Evolutionary conservation across 192 early-diverging fungal genomes (phyloP), one percentile per base, ranked within the genome.

Genomic region (Backusella australiensis): DNA sequence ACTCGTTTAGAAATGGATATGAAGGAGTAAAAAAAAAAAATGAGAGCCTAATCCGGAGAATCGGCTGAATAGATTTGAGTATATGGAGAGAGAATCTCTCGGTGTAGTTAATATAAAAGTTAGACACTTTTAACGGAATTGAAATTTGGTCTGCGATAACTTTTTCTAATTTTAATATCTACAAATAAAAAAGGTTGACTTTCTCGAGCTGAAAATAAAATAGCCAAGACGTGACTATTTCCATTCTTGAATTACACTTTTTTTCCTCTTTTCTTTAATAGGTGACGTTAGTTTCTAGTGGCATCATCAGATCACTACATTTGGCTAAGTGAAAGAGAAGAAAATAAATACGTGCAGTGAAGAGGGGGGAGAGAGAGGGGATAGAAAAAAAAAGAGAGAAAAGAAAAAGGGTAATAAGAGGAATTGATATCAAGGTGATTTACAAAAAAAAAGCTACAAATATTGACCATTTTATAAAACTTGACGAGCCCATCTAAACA

Each of bases 61-160:
- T 23, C 53, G 53, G 53, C 53, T 56, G 7, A 63, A 63, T 63
- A 63, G 21, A 29, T 63, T 63, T 19, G 9, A 39, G 23, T 26
- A 63, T 63, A 3, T 63, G 9, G 56, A 17, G 14, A 17, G 46
- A n/a, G 46, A n/a, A 4, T 12, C 2, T 63, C 23, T 63, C 56
- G 56, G 56, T 29, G 56, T 63, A 63, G 14, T 63, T 63, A 26
- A 63, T 63, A 63, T 63, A 63, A 63, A 63, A 63, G 56, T 63
- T 63, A 63, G 56, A 63, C 56, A 63, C 23, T 63, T 63, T 63
- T 63, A 29, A 59, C 53, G 53, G 53, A 59, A 59, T 59, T 59
- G 11, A 59, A 59, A 59, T 59, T 59, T 59, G 53, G 52, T 53
- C 52, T 53, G 21, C n/a, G 52, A 23, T 53, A 53, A 7, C 52